Evolutionary conservation across 371 early-diverging fungal species (phyloP), one percentile per base, ranked within the genome.

Genomic region (Furculomyces boomerangus): DNA sequence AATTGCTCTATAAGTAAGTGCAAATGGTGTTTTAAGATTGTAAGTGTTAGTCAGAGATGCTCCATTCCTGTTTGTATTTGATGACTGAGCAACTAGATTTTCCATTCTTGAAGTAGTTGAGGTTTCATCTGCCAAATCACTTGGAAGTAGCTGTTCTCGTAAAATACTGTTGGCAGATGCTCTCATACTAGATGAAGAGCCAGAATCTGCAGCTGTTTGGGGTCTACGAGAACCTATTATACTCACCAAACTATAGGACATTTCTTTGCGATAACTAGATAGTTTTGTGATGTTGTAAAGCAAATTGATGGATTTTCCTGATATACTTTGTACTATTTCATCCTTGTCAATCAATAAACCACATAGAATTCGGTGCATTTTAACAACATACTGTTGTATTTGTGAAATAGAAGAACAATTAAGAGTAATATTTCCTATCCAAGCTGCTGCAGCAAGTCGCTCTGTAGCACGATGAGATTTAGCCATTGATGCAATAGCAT

Each of bases 1-100:
- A 16, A 93, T 76, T 16, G 82, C 81, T 60, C 84, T 79, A 69
- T 90, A 91, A 2, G 90, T 90, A 25, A 32, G 25, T 30, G 20
- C 30, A 7, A 51, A 22, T 2, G 14, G 10, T 2, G 52, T 30
- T 31, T 30, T 51, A n/a, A 30, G 13, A 20, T 35, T 51, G 10
- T n/a, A n/a, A n/a, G n/a, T n/a, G n/a, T n/a, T n/a, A n/a, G n/a
- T 51, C 2, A 20, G 32, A 2, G 18, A 13, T 7, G 37, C 8
- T 10, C 25, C 30, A 16, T 28, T 49, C 39, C 39, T n/a, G 13
- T 13, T n/a, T n/a, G 14, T n/a, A n/a, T n/a, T n/a, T n/a, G n/a
- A n/a, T n/a, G n/a, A n/a, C n/a, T n/a, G n/a, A n/a, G n/a, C n/a
- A n/a, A n/a, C n/a, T n/a, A n/a, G n/a, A n/a, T n/a, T n/a, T n/a